phyloP scores from a whole-genome alignment of 1,284 basidiomycete genomes.

The Cryptococcus hybrid region DNA sequence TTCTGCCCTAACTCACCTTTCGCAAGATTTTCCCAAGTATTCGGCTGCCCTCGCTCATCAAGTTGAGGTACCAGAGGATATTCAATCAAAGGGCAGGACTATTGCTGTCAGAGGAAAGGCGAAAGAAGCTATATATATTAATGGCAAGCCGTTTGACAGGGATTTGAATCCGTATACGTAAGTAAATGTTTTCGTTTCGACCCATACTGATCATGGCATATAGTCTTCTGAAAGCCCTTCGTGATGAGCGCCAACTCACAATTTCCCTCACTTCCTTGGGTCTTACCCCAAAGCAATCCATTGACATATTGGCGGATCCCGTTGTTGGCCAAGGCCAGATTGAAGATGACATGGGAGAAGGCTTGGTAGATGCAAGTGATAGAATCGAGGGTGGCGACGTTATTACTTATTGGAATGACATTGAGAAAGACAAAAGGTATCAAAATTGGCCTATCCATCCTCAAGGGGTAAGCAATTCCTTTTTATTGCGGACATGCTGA shows the following conservation, averaged over 20 bases:
- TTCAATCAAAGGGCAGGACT: slow-evolving; percentile 60
- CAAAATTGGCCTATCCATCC: slow-evolving; percentile 30
- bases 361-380: slow-evolving; percentile 83
- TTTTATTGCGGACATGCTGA: not conserved
- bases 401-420: slow-evolving; percentile 84
- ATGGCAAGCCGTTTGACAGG: slow-evolving; percentile 64
- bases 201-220: not conserved
- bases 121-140: slow-evolving; percentile 62
- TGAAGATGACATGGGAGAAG: slow-evolving; percentile 61
- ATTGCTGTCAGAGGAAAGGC: slow-evolving; percentile 50
- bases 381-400: slow-evolving; percentile 70
- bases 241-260: slow-evolving; percentile 70
- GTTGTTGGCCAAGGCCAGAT: slow-evolving; percentile 57
- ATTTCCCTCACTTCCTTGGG: slow-evolving; percentile 62
- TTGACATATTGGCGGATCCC: slow-evolving; percentile 68
- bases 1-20: slow-evolving; percentile 63
- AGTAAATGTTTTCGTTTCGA: slow-evolving; percentile 12
- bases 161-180: slow-evolving; percentile 70
- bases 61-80: slow-evolving; percentile 50
- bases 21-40: slow-evolving; percentile 86
- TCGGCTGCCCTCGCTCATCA: slow-evolving; percentile 67
- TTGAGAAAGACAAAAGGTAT: slow-evolving; percentile 70
- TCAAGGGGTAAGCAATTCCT: slow-evolving; percentile 23
- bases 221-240: slow-evolving; percentile 66
- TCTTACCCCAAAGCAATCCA: slow-evolving; percentile 62